phyloP scores from a whole-genome alignment of 2,329 filamentous ascomycete genomes.

The Alternaria consortialis region DNA sequence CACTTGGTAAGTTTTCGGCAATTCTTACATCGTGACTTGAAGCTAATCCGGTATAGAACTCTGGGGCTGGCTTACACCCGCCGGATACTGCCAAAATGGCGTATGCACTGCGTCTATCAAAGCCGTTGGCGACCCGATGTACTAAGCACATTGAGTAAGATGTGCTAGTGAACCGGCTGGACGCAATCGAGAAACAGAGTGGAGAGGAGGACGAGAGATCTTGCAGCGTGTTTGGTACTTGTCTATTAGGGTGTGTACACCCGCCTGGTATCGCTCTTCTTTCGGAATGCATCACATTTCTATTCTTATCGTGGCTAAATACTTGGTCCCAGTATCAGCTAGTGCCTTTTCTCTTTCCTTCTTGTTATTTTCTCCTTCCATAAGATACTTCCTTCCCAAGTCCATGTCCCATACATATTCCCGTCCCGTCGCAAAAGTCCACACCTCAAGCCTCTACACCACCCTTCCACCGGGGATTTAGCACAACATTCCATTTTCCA shows the following conservation, averaged over 20 bases:
- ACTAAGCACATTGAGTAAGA: not conserved
- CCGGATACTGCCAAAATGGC: not conserved
- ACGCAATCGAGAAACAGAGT: not conserved
- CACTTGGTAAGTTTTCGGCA: not conserved
- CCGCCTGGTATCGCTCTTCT: not conserved
- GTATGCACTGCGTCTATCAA: not conserved
- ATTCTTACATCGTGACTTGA: rapidly evolving
- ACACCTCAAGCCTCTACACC: not conserved
- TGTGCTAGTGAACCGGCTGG: not conserved
- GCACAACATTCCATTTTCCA: conserved; percentile 5
- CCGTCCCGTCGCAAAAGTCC: not conserved
- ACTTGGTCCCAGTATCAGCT: not conserved
- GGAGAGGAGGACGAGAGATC: not conserved
- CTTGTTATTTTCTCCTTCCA: not conserved
- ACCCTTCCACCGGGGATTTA: conserved; percentile 4
- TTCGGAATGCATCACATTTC: not conserved
- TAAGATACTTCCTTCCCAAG: not conserved
- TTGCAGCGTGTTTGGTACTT: not conserved
- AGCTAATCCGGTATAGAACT: not conserved
- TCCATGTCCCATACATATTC: not conserved
- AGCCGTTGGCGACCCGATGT: not conserved
- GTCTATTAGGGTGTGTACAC: not conserved
- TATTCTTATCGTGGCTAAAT: not conserved
- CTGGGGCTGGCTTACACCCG: not conserved
- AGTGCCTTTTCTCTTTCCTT: not conserved